These are phyloP conservation scores for Xylariales sp. DNA, from an alignment of 2,329 filamentous ascomycete species.

Conservation along the genomic window DNA sequence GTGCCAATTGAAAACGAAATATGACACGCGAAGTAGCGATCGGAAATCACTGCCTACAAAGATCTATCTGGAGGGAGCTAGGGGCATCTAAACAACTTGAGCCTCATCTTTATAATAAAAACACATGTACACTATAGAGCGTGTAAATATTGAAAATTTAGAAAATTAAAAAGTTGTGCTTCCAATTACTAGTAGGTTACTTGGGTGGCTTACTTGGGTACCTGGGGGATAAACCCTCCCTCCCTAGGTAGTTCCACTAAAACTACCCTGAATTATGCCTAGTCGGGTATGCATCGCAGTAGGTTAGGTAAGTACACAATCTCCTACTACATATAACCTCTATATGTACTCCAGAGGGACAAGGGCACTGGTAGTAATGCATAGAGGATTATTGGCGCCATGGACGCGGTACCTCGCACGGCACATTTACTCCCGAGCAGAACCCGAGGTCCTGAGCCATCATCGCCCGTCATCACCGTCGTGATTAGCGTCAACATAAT, in stretches of 20 bases:
- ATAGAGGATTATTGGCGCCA: constrained; percentile 13
- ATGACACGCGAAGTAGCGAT: neutral
- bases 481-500: neutral
- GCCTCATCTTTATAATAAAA: neutral
- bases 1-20: neutral
- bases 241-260: neutral
- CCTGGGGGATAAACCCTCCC: neutral
- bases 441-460: neutral
- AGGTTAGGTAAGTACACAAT: constrained; percentile 5
- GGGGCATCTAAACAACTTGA: neutral
- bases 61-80: neutral
- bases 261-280: neutral
- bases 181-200: too few relatives aligned
- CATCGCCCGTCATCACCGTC: neutral
- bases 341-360: too few relatives aligned
- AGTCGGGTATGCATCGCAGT: neutral
- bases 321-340: too few relatives aligned
- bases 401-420: constrained; percentile 27
- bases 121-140: too few relatives aligned
- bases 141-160: too few relatives aligned
- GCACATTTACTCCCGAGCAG: neutral
- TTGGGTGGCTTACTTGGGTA: too few relatives aligned
- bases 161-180: too few relatives aligned
- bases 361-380: neutral
- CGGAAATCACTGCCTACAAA: neutral